phyloP scores from a whole-genome alignment of 2,329 filamentous ascomycete genomes.

The Myriosclerotinia scirpicola region DNA sequence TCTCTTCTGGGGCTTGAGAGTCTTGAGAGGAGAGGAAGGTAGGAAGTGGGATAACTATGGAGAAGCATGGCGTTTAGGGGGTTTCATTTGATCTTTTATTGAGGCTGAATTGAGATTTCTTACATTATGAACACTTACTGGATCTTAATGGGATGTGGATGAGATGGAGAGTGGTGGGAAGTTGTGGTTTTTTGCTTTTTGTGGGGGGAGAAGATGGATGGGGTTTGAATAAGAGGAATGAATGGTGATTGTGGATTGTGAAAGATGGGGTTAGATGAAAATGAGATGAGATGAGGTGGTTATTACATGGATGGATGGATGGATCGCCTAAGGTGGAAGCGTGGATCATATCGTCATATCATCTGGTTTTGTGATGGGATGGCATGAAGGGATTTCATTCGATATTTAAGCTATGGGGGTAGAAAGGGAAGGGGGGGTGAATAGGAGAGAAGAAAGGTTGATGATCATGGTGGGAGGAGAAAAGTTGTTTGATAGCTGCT shows the following conservation, averaged over 20 bases:
- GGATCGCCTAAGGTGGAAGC: background rate
- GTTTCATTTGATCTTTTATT: background rate
- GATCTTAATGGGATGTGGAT: background rate
- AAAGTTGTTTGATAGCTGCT: no score
- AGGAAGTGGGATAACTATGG: background rate
- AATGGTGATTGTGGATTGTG: background rate
- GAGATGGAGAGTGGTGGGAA: background rate
- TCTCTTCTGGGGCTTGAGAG: background rate
- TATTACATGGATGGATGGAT: background rate
- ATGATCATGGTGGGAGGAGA: no score
- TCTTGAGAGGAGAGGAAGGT: background rate
- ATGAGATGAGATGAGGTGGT: background rate
- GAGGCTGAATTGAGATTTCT: background rate
- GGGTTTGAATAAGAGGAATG: background rate
- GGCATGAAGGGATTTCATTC: background rate
- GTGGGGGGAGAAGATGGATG: background rate
- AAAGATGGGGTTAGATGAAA: background rate
- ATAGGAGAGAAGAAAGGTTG: no score
- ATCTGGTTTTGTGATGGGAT: no score
- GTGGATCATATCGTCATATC: background rate
- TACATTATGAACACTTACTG: background rate
- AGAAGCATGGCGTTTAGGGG: slow-evolving; percentile 5
- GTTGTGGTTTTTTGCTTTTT: background rate
- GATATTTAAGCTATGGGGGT: no score
- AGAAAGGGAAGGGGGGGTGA: no score